Evolutionary conservation across 495 filamentous ascomycete genomes (phyloP).

Genomic region (Penicillium goetzii): DNA sequence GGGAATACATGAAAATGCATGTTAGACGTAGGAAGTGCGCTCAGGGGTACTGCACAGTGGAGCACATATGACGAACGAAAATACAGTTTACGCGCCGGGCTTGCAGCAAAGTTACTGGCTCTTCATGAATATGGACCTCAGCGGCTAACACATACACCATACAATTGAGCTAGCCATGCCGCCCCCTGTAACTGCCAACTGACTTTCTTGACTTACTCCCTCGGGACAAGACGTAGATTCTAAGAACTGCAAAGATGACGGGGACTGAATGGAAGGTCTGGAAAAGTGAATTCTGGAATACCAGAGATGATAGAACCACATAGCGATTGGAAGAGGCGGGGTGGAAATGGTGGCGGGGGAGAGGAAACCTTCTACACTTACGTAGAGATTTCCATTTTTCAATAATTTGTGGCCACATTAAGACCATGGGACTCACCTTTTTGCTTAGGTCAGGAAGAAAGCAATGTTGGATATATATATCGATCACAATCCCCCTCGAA

Average conservation of each 20-base stretch:
- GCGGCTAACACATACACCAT: background rate
- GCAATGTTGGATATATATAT: background rate
- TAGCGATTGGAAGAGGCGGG: background rate
- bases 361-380: background rate
- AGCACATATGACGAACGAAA: background rate
- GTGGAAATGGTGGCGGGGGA: background rate
- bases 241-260: background rate
- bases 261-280: background rate
- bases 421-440: background rate
- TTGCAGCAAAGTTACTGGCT: background rate
- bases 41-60: background rate
- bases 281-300: background rate
- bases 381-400: background rate
- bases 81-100: background rate
- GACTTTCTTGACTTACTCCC: background rate
- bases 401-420: background rate
- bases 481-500: background rate
- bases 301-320: background rate
- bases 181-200: background rate
- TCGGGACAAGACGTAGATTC: background rate
- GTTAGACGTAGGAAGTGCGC: background rate
- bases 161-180: background rate
- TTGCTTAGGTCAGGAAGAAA: background rate
- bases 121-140: background rate
- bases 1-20: background rate